phyloP scores from a whole-genome alignment of 352 stramenopile species.

The Globisporangium iwayamae region DNA sequence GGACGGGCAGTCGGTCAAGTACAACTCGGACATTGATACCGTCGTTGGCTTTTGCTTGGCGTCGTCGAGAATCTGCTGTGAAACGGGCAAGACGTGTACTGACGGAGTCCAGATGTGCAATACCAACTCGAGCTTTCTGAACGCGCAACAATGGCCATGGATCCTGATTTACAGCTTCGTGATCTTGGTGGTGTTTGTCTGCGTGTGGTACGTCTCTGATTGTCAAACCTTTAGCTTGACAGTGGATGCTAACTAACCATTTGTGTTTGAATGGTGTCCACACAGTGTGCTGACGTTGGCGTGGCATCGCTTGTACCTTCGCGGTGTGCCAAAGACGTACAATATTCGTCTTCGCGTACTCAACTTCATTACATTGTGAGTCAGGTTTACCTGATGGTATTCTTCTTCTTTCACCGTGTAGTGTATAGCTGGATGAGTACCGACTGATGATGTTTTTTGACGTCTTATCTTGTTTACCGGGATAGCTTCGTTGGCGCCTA shows the following conservation, averaged over 20 bases:
- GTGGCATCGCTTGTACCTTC: conserved; percentile 81
- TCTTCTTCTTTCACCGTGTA: neutral
- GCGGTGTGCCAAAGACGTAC: conserved; percentile 85
- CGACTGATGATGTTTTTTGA: neutral
- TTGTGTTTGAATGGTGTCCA: neutral
- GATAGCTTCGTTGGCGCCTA: conserved; percentile 79
- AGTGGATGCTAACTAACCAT: neutral
- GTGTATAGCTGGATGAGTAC: neutral
- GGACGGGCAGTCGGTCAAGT: conserved; percentile 80
- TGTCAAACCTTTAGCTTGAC: neutral
- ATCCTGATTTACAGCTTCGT: conserved; percentile 87
- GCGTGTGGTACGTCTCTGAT: conserved; percentile 47
- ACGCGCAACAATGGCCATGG: conserved; percentile 84
- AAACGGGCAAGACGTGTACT: conserved; percentile 38
- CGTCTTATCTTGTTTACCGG: neutral
- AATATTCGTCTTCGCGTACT: conserved; percentile 87
- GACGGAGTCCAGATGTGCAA: conserved; percentile 37
- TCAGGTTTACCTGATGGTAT: conserved; percentile 7
- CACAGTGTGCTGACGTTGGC: conserved; percentile 71
- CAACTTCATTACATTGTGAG: conserved; percentile 88
- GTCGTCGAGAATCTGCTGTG: conserved; percentile 78
- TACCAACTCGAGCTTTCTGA: conserved; percentile 60
- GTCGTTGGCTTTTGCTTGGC: conserved; percentile 83
- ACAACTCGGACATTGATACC: conserved; percentile 50
- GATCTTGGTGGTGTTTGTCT: conserved; percentile 80